A percentile compares a stretch with the other conserved stretches of the same genome.
phyloP scores from a whole-genome alignment of 163 green algal genomes.

The Chlamydomonas reinhardtii region DNA sequence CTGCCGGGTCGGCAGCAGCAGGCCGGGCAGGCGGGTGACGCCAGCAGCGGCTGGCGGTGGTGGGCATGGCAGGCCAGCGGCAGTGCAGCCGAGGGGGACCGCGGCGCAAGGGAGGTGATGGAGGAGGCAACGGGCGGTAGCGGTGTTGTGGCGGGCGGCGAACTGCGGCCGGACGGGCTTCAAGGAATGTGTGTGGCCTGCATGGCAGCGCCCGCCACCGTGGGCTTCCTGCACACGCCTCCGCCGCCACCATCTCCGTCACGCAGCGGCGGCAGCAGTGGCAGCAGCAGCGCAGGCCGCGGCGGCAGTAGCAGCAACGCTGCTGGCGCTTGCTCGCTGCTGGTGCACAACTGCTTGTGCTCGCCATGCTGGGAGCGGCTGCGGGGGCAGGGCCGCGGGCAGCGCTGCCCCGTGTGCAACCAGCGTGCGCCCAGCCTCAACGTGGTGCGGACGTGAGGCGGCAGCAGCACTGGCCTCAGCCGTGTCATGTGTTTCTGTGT shows the following conservation, averaged over 20 bases:
- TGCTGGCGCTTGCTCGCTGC: too few relatives aligned
- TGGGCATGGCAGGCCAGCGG: too few relatives aligned
- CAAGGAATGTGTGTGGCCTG: slow-evolving; percentile 1
- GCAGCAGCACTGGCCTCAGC: too few relatives aligned
- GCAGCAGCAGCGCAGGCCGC: too few relatives aligned
- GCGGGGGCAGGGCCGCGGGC: background rate
- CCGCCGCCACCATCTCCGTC: too few relatives aligned
- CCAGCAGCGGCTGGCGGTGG: too few relatives aligned
- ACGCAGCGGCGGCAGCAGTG: background rate
- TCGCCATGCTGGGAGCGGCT: background rate
- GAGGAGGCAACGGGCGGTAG: too few relatives aligned
- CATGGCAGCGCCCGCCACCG: background rate
- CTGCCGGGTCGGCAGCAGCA: too few relatives aligned
- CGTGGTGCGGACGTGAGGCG: slow-evolving; percentile 2
- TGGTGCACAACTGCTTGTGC: slow-evolving; percentile 30
- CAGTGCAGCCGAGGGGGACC: background rate
- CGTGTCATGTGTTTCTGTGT: too few relatives aligned
- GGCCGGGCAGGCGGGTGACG: too few relatives aligned
- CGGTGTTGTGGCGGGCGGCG: too few relatives aligned
- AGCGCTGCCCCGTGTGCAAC: slow-evolving; percentile 15
- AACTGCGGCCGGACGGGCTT: background rate
- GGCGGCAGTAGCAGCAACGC: too few relatives aligned
- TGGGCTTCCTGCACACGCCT: background rate
- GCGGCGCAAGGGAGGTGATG: background rate
- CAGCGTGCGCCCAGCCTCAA: background rate